Conservation (phyloP, 192 early-diverging fungal genomes). For the Chytriomyces sp. region DNA sequence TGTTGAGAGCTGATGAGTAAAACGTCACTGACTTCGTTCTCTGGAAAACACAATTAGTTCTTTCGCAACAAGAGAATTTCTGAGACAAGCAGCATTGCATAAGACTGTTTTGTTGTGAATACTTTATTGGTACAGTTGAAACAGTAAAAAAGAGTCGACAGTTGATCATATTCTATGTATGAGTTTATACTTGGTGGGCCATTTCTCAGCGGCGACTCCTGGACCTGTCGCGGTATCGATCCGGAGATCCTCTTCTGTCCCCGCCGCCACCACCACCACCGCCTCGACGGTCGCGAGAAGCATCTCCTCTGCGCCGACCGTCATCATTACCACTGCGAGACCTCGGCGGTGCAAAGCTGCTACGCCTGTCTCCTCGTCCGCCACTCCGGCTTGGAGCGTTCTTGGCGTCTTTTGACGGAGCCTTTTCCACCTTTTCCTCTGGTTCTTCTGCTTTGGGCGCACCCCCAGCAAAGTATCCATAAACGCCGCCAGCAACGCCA, state of each 20-base stretch:
- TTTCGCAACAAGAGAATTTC: neutral
- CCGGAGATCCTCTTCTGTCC: slow-evolving; percentile 10
- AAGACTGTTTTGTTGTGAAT: neutral
- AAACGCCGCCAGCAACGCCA: slow-evolving; percentile 29
- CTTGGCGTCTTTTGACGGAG: neutral
- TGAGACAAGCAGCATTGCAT: no score
- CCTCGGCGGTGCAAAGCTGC: neutral
- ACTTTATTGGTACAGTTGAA: neutral
- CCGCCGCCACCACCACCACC: neutral
- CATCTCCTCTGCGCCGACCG: neutral
- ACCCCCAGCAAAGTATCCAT: slow-evolving; percentile 27
- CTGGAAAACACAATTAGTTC: neutral
- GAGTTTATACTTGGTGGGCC: neutral
- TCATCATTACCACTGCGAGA: neutral
- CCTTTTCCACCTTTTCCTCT: neutral
- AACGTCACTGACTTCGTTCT: neutral
- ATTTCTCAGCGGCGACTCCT: neutral
- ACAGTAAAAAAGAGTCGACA: neutral
- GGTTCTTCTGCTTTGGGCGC: neutral
- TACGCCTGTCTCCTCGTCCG: neutral
- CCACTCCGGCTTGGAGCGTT: neutral
- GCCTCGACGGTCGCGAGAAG: neutral
- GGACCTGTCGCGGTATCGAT: neutral
- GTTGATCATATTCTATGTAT: neutral
- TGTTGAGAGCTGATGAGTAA: neutral